These are phyloP conservation scores for Hypocrella siamensis DNA, from an alignment of 2,329 filamentous ascomycete species.

Conservation along the genomic window DNA sequence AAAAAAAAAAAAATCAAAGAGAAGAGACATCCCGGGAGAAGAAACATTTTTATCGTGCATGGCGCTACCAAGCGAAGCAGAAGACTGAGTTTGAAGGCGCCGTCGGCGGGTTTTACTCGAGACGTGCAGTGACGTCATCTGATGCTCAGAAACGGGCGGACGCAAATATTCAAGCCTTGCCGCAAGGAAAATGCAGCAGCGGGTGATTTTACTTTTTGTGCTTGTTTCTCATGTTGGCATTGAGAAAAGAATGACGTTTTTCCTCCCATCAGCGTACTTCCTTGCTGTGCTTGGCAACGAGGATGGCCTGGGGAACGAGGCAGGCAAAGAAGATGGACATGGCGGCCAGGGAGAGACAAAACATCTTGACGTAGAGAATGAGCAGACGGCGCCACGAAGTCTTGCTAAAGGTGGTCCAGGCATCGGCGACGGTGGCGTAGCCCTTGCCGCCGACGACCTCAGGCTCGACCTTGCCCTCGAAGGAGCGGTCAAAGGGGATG, in stretches of 20 bases:
- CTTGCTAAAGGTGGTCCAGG: conserved; percentile 64
- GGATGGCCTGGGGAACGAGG: conserved; percentile 33
- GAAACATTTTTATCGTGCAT: no score
- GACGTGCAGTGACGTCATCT: no score
- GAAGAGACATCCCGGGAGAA: no score
- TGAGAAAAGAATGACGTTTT: neutral
- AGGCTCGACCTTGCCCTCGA: conserved; percentile 62
- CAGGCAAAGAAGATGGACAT: conserved; percentile 27
- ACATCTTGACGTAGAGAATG: conserved; percentile 60
- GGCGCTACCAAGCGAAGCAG: no score
- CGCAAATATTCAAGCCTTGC: no score
- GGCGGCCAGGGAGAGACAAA: conserved; percentile 34
- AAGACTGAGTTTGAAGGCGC: no score
- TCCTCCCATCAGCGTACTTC: neutral
- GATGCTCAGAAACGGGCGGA: no score
- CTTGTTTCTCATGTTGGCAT: neutral
- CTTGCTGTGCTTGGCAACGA: conserved; percentile 15
- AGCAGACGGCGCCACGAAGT: conserved; percentile 57
- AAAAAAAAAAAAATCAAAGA: no score
- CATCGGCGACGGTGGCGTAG: conserved; percentile 55
- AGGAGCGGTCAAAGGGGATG: conserved; percentile 79
- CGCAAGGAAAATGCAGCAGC: no score
- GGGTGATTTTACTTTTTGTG: no score
- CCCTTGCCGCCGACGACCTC: conserved; percentile 58
- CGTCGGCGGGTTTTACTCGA: no score